Evolutionary conservation across 2,329 filamentous ascomycete genomes (phyloP).

Genomic region (Pseudofabraea citricarpa): DNA sequence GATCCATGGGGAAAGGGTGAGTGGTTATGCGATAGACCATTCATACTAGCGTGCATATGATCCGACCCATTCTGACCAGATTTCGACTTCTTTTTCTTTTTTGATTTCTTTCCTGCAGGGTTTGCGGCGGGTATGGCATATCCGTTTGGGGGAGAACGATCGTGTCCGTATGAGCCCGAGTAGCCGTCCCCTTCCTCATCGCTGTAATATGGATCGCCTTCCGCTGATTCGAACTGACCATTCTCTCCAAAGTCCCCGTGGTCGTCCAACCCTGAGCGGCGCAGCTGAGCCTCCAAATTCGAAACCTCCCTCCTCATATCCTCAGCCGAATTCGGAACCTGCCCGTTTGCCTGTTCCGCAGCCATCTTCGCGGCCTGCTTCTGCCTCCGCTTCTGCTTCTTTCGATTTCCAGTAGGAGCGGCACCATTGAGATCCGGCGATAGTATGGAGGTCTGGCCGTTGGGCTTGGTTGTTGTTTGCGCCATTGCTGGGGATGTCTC

Average conservation of each 20-base stretch:
- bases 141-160: slow-evolving; percentile 25
- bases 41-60: slow-evolving; percentile 10
- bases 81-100: slow-evolving; percentile 35
- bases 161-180: slow-evolving; percentile 27
- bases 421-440: slow-evolving; percentile 24
- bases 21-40: slow-evolving; percentile 23
- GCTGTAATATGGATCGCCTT: slow-evolving; percentile 51
- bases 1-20: slow-evolving; percentile 9
- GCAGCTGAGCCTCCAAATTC: slow-evolving; percentile 23
- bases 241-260: slow-evolving; percentile 20
- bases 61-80: slow-evolving; percentile 5
- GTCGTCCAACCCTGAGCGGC: slow-evolving; percentile 22
- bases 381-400: slow-evolving; percentile 90
- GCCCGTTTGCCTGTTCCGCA: slow-evolving; percentile 21
- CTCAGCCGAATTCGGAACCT: slow-evolving; percentile 3
- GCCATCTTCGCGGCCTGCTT: slow-evolving; percentile 49
- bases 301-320: slow-evolving; percentile 19
- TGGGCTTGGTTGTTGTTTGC: slow-evolving; percentile 25
- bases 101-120: slow-evolving; percentile 28
- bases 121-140: slow-evolving; percentile 21
- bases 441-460: slow-evolving; percentile 21
- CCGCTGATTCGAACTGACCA: slow-evolving; percentile 37
- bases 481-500: slow-evolving; percentile 44
- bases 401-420: slow-evolving; percentile 67
- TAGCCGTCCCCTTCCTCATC: slow-evolving; percentile 42